A percentile compares a stretch with the other conserved stretches of the same genome.
Evolutionary conservation across 441 rosid genomes (phyloP).

Genomic region (Gossypium trilobum): DNA sequence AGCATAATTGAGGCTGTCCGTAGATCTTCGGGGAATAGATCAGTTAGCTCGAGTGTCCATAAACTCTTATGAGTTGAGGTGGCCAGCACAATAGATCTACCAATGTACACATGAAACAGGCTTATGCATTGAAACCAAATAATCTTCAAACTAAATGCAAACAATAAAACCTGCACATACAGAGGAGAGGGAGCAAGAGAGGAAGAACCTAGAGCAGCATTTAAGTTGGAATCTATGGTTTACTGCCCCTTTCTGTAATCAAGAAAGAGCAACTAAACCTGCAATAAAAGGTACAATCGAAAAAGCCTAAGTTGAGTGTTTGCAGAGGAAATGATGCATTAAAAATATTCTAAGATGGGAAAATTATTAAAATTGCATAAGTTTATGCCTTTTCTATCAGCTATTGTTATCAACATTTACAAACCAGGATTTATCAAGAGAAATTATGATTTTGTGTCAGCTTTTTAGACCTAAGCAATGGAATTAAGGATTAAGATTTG

Average conservation of each 20-base stretch:
- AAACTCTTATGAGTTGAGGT: background rate
- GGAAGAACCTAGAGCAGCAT: background rate
- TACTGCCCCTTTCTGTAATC: background rate
- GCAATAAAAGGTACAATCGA: background rate
- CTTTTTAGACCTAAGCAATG: background rate
- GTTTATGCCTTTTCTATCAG: background rate
- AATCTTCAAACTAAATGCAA: background rate
- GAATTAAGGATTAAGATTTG: background rate
- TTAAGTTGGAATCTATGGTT: slow-evolving; percentile 1
- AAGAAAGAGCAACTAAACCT: slow-evolving; percentile 7
- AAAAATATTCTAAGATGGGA: background rate
- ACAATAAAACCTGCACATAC: background rate
- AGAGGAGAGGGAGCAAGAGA: background rate
- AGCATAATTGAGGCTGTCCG: slow-evolving; percentile 13
- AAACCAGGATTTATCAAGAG: background rate
- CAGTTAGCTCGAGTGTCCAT: background rate
- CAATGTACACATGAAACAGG: background rate
- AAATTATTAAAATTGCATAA: background rate
- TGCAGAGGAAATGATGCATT: background rate
- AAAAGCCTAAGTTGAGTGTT: background rate
- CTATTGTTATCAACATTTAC: background rate
- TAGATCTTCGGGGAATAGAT: background rate
- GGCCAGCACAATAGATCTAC: slow-evolving; percentile 15
- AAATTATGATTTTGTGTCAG: background rate
- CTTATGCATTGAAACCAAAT: slow-evolving; percentile 1